Percentiles rank a stretch among this genome's conserved stretches.
Evolutionary conservation across 1,139 yeast species (phyloP).

Genomic region (Candida buenavistaensis): DNA sequence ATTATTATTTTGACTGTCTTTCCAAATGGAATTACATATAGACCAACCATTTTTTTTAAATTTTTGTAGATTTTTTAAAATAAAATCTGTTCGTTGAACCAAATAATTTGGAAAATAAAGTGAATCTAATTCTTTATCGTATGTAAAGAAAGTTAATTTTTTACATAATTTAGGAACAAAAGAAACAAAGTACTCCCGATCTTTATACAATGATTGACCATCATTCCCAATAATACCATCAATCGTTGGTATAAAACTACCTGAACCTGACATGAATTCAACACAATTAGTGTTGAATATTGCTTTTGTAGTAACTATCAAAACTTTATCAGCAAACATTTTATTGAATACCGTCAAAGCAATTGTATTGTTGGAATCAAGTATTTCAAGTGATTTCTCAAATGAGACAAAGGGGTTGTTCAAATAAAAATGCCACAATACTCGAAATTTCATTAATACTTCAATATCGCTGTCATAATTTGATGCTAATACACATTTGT

Average conservation of each 20-base stretch:
- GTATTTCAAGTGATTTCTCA: conserved; percentile 12
- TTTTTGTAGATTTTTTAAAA: conserved; percentile 9
- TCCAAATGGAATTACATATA: background rate
- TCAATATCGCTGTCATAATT: conserved; percentile 12
- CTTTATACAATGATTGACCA: conserved; percentile 9
- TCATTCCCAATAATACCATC: conserved; percentile 13
- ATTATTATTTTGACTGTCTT: too few species aligned
- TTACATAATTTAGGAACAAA: conserved; percentile 18
- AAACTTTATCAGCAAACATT: conserved; percentile 17
- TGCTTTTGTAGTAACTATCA: conserved; percentile 13
- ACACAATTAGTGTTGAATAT: conserved; percentile 8
- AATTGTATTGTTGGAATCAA: conserved; percentile 6
- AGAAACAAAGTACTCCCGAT: conserved; percentile 13
- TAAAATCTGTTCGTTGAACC: conserved; percentile 6
- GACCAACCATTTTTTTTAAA: conserved; percentile 5
- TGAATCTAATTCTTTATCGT: conserved; percentile 9
- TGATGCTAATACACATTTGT: conserved; percentile 16
- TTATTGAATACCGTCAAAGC: conserved; percentile 16
- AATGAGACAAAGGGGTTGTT: conserved; percentile 17
- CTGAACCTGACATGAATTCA: conserved; percentile 15
- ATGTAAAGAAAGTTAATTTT: conserved; percentile 7
- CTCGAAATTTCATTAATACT: conserved; percentile 18
- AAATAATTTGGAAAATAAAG: conserved; percentile 19
- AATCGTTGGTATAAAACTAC: conserved; percentile 13
- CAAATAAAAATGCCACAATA: conserved; percentile 18